Percentiles rank a stretch among this genome's conserved stretches.
phyloP scores from a whole-genome alignment of 805 yeast species.

The Starmerella vaccinii region DNA sequence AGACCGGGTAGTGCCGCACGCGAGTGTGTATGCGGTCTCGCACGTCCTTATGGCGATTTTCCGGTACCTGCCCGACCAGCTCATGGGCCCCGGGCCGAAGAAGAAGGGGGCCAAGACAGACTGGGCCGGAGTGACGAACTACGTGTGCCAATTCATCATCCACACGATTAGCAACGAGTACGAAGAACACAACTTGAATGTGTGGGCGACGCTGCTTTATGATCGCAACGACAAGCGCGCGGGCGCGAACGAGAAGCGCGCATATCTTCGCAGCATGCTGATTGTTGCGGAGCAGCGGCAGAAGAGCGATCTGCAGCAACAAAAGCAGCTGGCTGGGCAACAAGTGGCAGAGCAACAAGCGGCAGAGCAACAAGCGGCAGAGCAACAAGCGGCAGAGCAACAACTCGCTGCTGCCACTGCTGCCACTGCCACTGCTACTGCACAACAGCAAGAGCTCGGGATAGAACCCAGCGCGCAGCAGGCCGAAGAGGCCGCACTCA shows the following conservation, averaged over 20 bases:
- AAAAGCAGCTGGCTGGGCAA: neutral
- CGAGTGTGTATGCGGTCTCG: slow-evolving; percentile 38
- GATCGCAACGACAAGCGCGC: slow-evolving; percentile 18
- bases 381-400: neutral
- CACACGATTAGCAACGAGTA: neutral
- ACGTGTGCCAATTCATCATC: slow-evolving; percentile 12
- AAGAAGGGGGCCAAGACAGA: neutral
- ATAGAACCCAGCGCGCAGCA: too few species aligned
- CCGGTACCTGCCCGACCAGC: slow-evolving; percentile 18
- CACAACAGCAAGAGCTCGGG: too few species aligned
- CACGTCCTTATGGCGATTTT: slow-evolving; percentile 22
- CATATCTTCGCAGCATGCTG: slow-evolving; percentile 17
- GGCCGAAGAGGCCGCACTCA: too few species aligned
- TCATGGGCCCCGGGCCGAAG: slow-evolving; percentile 17
- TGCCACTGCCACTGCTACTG: too few species aligned
- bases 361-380: neutral
- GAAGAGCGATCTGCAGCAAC: neutral
- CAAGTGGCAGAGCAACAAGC: neutral
- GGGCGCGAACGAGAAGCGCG: slow-evolving; percentile 18
- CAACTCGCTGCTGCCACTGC: too few species aligned
- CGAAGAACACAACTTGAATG: slow-evolving; percentile 10
- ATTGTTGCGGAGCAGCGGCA: slow-evolving; percentile 7
- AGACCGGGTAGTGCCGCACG: slow-evolving; percentile 26
- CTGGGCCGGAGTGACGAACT: slow-evolving; percentile 1
- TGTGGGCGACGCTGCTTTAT: slow-evolving; percentile 19